Conservation (phyloP, 805 yeast genomes). For the Metschnikowia anglica region DNA sequence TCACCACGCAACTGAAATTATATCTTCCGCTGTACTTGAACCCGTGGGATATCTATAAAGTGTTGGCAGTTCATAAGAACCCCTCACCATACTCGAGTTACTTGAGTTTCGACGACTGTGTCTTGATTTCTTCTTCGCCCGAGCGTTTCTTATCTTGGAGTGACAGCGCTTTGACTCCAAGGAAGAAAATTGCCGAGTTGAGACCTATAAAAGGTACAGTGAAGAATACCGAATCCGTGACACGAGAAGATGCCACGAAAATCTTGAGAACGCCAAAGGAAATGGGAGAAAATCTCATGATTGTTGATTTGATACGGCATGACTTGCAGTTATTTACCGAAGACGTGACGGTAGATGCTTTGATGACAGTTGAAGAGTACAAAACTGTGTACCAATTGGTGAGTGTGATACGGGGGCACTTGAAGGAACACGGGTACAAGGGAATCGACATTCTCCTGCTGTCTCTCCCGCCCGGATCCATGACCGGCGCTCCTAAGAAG, state of each 20-base stretch:
- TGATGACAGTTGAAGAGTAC: slow-evolving; percentile 93
- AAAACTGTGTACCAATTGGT: slow-evolving; percentile 88
- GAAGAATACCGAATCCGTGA: slow-evolving; percentile 55
- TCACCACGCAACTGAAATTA: slow-evolving; percentile 73
- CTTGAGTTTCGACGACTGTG: slow-evolving; percentile 63
- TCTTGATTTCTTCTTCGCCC: slow-evolving; percentile 85
- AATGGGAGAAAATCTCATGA: slow-evolving; percentile 94
- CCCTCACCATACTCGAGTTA: slow-evolving; percentile 93
- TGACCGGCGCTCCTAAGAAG: slow-evolving; percentile 99
- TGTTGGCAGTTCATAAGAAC: slow-evolving; percentile 59
- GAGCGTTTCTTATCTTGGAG: slow-evolving; percentile 89
- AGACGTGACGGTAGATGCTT: slow-evolving; percentile 66
- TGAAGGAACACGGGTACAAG: slow-evolving; percentile 39
- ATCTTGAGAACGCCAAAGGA: slow-evolving; percentile 85
- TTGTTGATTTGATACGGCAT: slow-evolving; percentile 92
- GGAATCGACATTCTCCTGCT: slow-evolving; percentile 80
- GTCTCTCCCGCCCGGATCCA: slow-evolving; percentile 95
- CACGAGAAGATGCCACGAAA: slow-evolving; percentile 55
- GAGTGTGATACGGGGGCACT: slow-evolving; percentile 75
- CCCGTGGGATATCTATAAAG: slow-evolving; percentile 81
- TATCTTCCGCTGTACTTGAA: slow-evolving; percentile 46
- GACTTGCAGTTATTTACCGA: slow-evolving; percentile 71
- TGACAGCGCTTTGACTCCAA: slow-evolving; percentile 28
- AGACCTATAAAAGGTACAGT: slow-evolving; percentile 98
- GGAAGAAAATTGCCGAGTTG: slow-evolving; percentile 57